Percentiles rank a stretch among this genome's conserved stretches.
phyloP scores from a whole-genome alignment of 1,139 yeast species.

The Hansenula sp. region DNA sequence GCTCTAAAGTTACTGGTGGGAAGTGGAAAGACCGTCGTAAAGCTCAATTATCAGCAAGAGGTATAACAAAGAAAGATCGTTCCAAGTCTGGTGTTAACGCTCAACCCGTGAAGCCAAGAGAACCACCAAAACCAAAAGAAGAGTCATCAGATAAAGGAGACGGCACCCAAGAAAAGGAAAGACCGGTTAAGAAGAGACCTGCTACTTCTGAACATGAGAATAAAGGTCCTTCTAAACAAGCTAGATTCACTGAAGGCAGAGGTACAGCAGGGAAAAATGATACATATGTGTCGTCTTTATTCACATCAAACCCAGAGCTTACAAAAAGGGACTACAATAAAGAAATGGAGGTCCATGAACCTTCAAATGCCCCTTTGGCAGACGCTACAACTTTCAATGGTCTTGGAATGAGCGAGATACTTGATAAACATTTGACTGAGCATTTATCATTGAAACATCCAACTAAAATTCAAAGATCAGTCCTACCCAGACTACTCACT shows the following conservation, averaged over 20 bases:
- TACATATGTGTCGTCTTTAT: constrained; percentile 68
- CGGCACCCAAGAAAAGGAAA: not conserved
- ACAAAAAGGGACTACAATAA: constrained; percentile 26
- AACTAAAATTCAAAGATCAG: constrained; percentile 80
- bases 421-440: constrained; percentile 53
- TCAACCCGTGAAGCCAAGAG: constrained; percentile 4
- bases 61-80: constrained; percentile 26
- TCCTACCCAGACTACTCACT: constrained; percentile 63
- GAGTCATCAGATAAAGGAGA: constrained; percentile 6
- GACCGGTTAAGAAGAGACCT: constrained; percentile 10
- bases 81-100: constrained; percentile 33
- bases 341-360: constrained; percentile 35
- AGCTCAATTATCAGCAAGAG: constrained; percentile 39
- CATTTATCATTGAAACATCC: constrained; percentile 65
- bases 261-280: constrained; percentile 19
- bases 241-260: constrained; percentile 21
- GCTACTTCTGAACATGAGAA: constrained; percentile 14
- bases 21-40: constrained; percentile 77
- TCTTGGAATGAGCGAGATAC: constrained; percentile 57
- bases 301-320: constrained; percentile 64
- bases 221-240: constrained; percentile 27
- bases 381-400: constrained; percentile 70
- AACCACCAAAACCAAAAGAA: constrained; percentile 4
- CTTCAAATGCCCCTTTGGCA: constrained; percentile 83
- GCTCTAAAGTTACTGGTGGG: constrained; percentile 57